These are phyloP conservation scores for Crithidia brevicula DNA, from an alignment of 208 protist genomes.

Conservation along the genomic window DNA sequence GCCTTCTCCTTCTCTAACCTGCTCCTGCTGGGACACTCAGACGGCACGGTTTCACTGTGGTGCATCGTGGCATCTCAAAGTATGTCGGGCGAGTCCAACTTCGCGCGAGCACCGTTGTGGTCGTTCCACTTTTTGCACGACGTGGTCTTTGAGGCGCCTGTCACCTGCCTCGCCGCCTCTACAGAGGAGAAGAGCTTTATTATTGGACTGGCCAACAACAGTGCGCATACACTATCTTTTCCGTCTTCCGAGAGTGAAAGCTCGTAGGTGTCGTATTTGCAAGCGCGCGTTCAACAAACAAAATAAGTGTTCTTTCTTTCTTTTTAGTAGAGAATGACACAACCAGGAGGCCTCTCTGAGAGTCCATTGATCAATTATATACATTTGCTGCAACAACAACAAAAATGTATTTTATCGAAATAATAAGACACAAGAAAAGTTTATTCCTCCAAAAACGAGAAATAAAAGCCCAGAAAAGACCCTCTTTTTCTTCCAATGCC, in stretches of 20 bases:
- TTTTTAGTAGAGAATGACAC: no score
- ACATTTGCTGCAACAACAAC: no score
- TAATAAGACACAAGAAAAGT: no score
- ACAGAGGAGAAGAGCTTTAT: constrained; percentile 26
- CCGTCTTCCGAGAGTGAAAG: constrained; percentile 19
- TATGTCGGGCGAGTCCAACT: constrained; percentile 9
- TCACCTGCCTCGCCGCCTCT: constrained; percentile 22
- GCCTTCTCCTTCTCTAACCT: constrained; percentile 28
- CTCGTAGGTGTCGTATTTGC: neutral
- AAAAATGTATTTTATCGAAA: no score
- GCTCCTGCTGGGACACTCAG: constrained; percentile 25
- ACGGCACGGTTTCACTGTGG: constrained; percentile 36
- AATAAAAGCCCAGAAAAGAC: no score
- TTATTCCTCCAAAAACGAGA: no score
- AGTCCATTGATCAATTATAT: no score
- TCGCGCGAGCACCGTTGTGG: constrained; percentile 23
- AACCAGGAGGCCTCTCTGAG: no score
- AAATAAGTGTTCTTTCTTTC: no score
- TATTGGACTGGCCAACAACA: constrained; percentile 24
- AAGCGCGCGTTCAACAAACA: constrained; percentile 43
- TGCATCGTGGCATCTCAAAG: constrained; percentile 25
- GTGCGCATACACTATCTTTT: constrained; percentile 19
- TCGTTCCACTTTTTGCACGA: constrained; percentile 31
- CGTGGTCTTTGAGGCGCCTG: constrained; percentile 23
- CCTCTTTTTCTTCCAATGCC: no score